Conservation (phyloP, 2,329 filamentous ascomycete genomes). For the Fusarium begoniae region DNA sequence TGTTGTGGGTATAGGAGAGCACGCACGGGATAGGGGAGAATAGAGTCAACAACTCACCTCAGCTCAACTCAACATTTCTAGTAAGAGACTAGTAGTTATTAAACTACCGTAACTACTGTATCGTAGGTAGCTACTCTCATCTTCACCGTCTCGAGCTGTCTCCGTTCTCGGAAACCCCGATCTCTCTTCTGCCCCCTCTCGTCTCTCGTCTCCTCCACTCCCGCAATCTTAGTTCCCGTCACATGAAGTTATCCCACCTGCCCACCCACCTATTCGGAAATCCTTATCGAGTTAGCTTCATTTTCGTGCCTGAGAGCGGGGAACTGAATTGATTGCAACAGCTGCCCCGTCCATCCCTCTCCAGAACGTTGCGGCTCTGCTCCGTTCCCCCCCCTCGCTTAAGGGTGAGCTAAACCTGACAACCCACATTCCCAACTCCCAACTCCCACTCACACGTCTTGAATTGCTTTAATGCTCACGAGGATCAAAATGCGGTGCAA, state of each 20-base stretch:
- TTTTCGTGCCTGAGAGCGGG: conserved; percentile 18
- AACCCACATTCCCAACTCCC: not conserved
- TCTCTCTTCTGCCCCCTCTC: not conserved
- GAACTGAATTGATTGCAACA: not conserved
- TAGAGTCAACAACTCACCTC: conserved; percentile 5
- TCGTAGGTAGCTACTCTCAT: not conserved
- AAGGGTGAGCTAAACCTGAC: not conserved
- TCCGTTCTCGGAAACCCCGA: conserved; percentile 16
- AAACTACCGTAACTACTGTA: not conserved
- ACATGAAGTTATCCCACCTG: not conserved
- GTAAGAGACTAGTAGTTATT: not conserved
- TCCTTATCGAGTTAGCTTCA: not conserved
- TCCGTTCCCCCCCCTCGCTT: conserved; percentile 5
- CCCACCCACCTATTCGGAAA: not conserved
- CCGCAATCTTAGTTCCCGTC: conserved; percentile 21
- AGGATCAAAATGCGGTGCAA: not conserved
- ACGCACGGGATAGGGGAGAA: not conserved
- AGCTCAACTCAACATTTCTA: not conserved
- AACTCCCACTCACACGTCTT: conserved; percentile 3
- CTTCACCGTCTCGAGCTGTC: not conserved
- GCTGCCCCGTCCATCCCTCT: not conserved
- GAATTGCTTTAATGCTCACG: conserved; percentile 7
- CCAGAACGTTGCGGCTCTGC: conserved; percentile 16
- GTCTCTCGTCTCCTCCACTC: not conserved
- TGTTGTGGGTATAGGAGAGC: conserved; percentile 11